These are phyloP conservation scores for Phytopythium chamaehyphon DNA, from an alignment of 352 stramenopile genomes.

Conservation along the genomic window DNA sequence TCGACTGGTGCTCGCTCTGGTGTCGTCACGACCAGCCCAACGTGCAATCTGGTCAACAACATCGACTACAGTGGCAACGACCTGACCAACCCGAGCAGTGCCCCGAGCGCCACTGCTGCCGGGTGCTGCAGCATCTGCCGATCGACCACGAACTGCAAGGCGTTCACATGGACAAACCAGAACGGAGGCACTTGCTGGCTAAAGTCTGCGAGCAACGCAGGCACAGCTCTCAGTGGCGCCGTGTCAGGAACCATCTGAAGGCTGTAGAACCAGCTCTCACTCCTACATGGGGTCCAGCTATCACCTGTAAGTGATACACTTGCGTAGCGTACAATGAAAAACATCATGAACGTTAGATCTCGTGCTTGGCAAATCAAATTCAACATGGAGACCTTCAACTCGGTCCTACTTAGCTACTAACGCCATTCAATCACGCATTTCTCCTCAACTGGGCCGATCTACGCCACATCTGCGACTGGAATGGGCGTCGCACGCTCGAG, in stretches of 20 bases:
- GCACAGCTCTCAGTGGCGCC: conserved; percentile 11
- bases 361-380: too few species aligned
- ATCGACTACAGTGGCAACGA: conserved; percentile 38
- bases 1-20: conserved; percentile 16
- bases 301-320: too few species aligned
- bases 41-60: conserved; percentile 20
- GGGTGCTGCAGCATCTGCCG: conserved; percentile 27
- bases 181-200: conserved; percentile 55
- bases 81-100: conserved; percentile 13
- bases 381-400: too few species aligned
- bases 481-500: background rate
- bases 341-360: too few species aligned
- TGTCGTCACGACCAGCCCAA: conserved; percentile 3
- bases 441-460: background rate
- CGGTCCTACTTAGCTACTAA: too few species aligned
- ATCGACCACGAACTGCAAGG: conserved; percentile 21
- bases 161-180: conserved; percentile 51
- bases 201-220: conserved; percentile 25
- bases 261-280: background rate
- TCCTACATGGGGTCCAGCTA: background rate
- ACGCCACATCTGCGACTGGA: conserved; percentile 4
- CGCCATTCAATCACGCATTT: background rate
- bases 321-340: too few species aligned
- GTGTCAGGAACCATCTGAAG: conserved; percentile 23
- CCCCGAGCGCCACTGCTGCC: conserved; percentile 11